Evolutionary conservation across 768 basidiomycete genomes (phyloP), one percentile per base, ranked within the genome.

Genomic region (Mycena alexandri): DNA sequence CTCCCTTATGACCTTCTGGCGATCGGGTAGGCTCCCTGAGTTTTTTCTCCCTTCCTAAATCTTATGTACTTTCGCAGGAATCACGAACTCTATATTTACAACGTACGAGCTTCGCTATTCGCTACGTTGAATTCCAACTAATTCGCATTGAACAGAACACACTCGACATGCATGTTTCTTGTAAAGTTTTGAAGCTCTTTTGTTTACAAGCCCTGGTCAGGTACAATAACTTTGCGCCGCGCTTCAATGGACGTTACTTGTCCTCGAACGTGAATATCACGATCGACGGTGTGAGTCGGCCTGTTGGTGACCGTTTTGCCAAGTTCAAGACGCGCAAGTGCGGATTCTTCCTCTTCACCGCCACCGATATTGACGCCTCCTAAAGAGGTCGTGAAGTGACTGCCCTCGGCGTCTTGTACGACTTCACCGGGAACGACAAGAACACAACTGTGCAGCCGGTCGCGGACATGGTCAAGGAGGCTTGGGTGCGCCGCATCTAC

Each of bases 251-350:
- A 17, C 71, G 65, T 16, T 71, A 63, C 76, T 79, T 98, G 52
- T 89, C 93, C 1, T 93, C 90, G 2, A 97, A 97, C 72, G 92
- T 88, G 61, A 93, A 96, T 79, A 93, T 97, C 75, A 95, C 94
- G 2, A 74, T 92, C 12, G 68, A 80, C n/a, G 79, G 80, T 36
- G 77, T 80, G 33, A 81, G 69, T 52, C 74, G 77, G 7, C 79
- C 82, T 2, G 78, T 83, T 55, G 86, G 82, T 48, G 77, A 83
- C 50, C 88, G 89, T 17, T 93, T 84, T 72, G 79, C 81, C 25
- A 94, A 93, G 76, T 94, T 94, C 80, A 87, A 81, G 63, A 95
- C 93, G 3, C 76, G 82, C 63, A 89, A 89, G 93, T 94, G 67
- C 58, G 87, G 71, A 21, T 17, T 16, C 9, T 7, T 43, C 53